A percentile compares a stretch with the other conserved stretches of the same genome.
Conservation (phyloP, 2,329 filamentous ascomycete genomes). For the Fusarium succisae region DNA sequence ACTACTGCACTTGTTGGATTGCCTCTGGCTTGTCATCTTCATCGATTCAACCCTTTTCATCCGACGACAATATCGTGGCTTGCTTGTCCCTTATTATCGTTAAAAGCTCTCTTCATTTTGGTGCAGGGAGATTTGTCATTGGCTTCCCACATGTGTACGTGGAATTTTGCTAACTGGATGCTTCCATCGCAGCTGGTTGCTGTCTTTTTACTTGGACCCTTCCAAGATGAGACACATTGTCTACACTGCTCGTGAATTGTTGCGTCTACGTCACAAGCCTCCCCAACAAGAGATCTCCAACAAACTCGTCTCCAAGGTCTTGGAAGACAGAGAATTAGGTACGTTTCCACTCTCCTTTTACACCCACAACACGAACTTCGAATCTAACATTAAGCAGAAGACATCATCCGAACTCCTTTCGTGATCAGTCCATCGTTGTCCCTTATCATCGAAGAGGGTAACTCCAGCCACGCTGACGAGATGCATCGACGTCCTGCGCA, state of each 20-base stretch:
- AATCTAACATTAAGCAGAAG: conserved; percentile 37
- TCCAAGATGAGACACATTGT: conserved; percentile 54
- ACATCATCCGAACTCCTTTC: conserved; percentile 43
- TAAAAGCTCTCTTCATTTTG: background rate
- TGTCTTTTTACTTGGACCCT: conserved; percentile 52
- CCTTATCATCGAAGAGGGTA: conserved; percentile 45
- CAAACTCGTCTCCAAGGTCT: conserved; percentile 48
- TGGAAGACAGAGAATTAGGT: conserved; percentile 55
- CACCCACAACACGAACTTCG: background rate
- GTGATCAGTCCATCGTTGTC: conserved; percentile 34
- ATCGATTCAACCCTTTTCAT: background rate
- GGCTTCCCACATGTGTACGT: conserved; percentile 41
- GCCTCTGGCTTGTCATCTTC: background rate
- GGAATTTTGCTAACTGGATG: conserved; percentile 45
- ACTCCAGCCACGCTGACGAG: conserved; percentile 15
- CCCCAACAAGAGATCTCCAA: conserved; percentile 42
- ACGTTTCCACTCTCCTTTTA: conserved; percentile 17
- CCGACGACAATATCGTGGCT: background rate
- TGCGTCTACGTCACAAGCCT: conserved; percentile 47
- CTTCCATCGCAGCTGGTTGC: conserved; percentile 43
- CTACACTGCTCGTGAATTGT: conserved; percentile 58
- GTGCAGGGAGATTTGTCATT: background rate
- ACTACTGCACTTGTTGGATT: background rate
- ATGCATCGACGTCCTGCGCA: conserved; percentile 34
- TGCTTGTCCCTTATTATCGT: background rate